These are phyloP conservation scores for Halocafeteria seosinensis DNA, from an alignment of 108 stramenopile genomes.

Conservation along the genomic window DNA sequence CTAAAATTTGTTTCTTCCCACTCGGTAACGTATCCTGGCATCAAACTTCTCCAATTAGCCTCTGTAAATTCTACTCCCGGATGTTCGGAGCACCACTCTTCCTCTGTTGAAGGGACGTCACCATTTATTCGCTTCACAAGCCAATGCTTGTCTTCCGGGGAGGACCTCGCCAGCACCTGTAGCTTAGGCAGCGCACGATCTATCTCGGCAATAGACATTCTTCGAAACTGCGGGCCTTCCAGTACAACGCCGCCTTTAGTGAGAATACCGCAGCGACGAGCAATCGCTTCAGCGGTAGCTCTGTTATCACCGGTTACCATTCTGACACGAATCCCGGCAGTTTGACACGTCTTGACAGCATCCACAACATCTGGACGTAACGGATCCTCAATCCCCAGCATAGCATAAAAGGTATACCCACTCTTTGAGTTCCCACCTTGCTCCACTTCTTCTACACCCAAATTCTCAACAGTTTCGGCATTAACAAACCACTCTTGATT, in stretches of 20 bases:
- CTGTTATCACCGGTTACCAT: slow-evolving; percentile 96
- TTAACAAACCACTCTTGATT: slow-evolving; percentile 42
- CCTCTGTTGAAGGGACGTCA: slow-evolving; percentile 68
- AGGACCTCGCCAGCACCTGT: slow-evolving; percentile 87
- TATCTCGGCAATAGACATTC: slow-evolving; percentile 21
- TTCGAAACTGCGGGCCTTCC: background rate
- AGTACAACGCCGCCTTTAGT: background rate
- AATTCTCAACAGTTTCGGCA: background rate
- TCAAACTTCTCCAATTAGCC: too few relatives aligned
- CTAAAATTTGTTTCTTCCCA: too few relatives aligned
- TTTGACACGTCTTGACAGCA: slow-evolving; percentile 68
- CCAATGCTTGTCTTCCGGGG: slow-evolving; percentile 88
- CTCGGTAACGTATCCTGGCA: too few relatives aligned
- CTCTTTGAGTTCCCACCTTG: slow-evolving; percentile 8
- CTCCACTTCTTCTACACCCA: too few relatives aligned
- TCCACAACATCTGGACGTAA: slow-evolving; percentile 63
- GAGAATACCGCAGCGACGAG: slow-evolving; percentile 54
- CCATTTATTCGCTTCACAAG: slow-evolving; percentile 71
- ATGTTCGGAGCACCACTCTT: slow-evolving; percentile 94
- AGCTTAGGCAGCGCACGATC: slow-evolving; percentile 24
- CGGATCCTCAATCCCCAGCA: slow-evolving; percentile 43
- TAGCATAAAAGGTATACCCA: slow-evolving; percentile 41
- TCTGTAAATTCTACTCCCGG: slow-evolving; percentile 88
- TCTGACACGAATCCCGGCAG: slow-evolving; percentile 73
- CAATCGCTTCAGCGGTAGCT: slow-evolving; percentile 74